Base-by-base conservation (phyloP, 495 filamentous ascomycete genomes). In the Choiromyces venosus region DNA sequence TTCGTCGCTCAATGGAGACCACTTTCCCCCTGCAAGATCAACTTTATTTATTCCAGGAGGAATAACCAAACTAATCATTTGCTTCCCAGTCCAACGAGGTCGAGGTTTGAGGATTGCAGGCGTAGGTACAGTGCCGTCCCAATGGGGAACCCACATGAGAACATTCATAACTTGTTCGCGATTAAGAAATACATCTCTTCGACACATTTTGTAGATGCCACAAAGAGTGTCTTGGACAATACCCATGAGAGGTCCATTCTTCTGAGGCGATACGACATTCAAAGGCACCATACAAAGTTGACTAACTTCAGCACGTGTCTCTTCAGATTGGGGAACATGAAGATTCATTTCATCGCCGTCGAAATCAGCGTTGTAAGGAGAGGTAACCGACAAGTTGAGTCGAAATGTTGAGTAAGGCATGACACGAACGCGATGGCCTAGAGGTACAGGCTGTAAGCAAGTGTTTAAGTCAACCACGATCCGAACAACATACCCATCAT, bases 321-420 rank as follows among this genome's bases (percentile, higher is more conserved):
- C 96, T 79, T 99, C 94, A 25, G 91, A 92, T 82, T 99, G 95
- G 10, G 95, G 96, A 61, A 99, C 96, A 86, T 99, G 95, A 83
- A 99, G 88, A 81, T 99, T 99, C 95, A 99, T 99, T 84, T 99
- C 95, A 83, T 99, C 95, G 76, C 95, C 95, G 81, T 99, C 95
- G 81, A 99, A 99, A 90, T 99, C 95, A 74, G 95, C 95, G 83
- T 99, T 99, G 85, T 99, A 99, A 1, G 95, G 95, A 61, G 93
- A 94, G 0, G 95, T 99, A 78, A 99, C 95, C 1, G 95, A 99
- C 73, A 99, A 83, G 79, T 99, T 99, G 35, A 99, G 87, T 40
- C 95, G 88, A 86, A 99, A 99, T 1, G 95, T 99, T 4, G 95
- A 99, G 82, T 94, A 99, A 0, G 95, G 95, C 95, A 99, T 97